phyloP scores from a whole-genome alignment of 345 rosid species.

The Populus pruinosa region DNA sequence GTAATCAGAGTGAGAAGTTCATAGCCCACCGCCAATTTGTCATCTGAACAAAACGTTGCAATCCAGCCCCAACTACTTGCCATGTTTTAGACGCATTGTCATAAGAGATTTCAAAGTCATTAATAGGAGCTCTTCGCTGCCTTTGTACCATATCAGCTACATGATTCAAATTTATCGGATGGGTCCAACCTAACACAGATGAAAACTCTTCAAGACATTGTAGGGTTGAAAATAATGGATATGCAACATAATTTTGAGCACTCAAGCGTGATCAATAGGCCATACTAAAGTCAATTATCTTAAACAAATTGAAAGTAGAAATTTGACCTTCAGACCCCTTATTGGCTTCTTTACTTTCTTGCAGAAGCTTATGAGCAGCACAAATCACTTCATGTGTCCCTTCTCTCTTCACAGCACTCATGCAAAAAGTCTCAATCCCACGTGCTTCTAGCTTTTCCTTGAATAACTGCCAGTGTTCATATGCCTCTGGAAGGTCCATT shows the following conservation, averaged over 20 bases:
- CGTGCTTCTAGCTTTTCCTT: conserved; percentile 57
- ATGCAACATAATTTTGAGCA: background rate
- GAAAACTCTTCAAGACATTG: conserved; percentile 10
- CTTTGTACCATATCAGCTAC: conserved; percentile 69
- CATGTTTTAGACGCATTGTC: conserved; percentile 58
- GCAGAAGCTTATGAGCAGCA: conserved; percentile 61
- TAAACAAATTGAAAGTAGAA: background rate
- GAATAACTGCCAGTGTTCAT: conserved; percentile 69
- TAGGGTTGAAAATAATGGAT: background rate
- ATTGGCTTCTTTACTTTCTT: conserved; percentile 46
- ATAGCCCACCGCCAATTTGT: conserved; percentile 81
- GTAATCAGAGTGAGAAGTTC: background rate
- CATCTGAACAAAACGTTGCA: conserved; percentile 93
- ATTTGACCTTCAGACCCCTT: conserved; percentile 55
- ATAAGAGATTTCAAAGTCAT: conserved; percentile 70
- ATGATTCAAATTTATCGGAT: conserved; percentile 53
- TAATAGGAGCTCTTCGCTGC: conserved; percentile 64
- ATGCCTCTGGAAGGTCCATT: conserved; percentile 90
- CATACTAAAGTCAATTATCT: background rate
- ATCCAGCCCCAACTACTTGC: conserved; percentile 77
- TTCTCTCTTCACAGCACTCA: conserved; percentile 79
- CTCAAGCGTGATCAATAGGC: background rate
- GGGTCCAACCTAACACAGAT: conserved; percentile 30
- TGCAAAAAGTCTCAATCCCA: conserved; percentile 68
- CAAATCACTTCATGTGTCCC: conserved; percentile 72